Evolutionary conservation across 768 basidiomycete species (phyloP), one percentile per base, ranked within the genome.

Genomic region (Coprinellus aureogranulatus): DNA sequence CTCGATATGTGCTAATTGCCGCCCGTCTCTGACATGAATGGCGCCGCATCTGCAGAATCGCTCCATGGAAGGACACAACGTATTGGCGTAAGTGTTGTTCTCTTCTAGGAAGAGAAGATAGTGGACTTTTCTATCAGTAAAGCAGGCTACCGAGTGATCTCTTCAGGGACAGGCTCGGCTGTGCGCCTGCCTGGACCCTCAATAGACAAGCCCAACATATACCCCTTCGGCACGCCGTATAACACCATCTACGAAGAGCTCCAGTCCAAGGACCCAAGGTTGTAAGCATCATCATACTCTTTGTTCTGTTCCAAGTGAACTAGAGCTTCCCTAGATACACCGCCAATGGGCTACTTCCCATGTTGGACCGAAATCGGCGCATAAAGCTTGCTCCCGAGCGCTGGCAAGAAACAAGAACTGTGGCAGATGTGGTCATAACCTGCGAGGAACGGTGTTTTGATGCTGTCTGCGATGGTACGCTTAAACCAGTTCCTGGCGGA

Each of bases 361-460:
- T 99, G 97, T 76, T 99, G 26, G 97, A 99, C 70, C 86, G 97
- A 37, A 99, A 99, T 75, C 77, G 97, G 54, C 84, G 85, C 60
- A 84, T 98, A 57, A 99, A 99, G 70, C 70, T 78, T 10, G 95
- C 95, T 8, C 97, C 97, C 45, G 96, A 99, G 71, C 84, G 95
- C 60, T 99, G 95, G 95, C 96, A 98, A 65, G 95, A 98, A 45
- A 90, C 82, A 54, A 89, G 77, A 67, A 85, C 83, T 1, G 81
- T 96, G 9, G 92, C 92, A n/a, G 97, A 99, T 68, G 81, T 99
- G 22, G 97, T 99, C 22, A 94, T 99, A 67, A 99, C 97, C 4
- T 99, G 97, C 70, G 97, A 98, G 75, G 97, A 99, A 70, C 85
- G 96, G 53, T 99, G 97, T 71, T 99, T 94, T 70, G 97, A 99